Base-by-base conservation (phyloP, 768 basidiomycete genomes). In the Suillus clintonianus region DNA sequence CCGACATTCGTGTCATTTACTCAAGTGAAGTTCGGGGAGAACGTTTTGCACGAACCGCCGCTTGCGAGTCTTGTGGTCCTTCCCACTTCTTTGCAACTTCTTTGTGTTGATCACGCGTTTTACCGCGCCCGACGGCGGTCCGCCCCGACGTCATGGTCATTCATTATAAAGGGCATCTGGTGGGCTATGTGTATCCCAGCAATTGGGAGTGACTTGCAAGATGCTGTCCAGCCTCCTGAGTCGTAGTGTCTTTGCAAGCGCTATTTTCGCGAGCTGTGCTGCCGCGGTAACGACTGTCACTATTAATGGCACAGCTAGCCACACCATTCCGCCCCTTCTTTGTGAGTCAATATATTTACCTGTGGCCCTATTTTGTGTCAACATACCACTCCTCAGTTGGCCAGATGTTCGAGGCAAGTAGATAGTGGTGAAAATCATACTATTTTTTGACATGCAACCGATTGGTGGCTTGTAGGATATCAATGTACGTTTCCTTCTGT, bases 361-460 rank as follows among this genome's bases (percentile, higher is more conserved):
- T 54, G 17, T 10, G 15, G 19, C 7, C 13, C 22, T 24, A 24
- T 54, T 24, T 22, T 56, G 37, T 42, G 50, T 55, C 36, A 19
- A 55, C 13, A 64, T 48, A 24, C 19, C n/a, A 37, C 11, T 32
- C 10, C n/a, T 4, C 61, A 86, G 85, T 79, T 67, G 85, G 85
- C 8, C 77, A 82, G 62, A 88, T 88, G 85, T 88, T 85, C 55
- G 87, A 89, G 79, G 86, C 82, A 67, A 55, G 72, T 54, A 34
- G 48, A 47, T 54, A 45, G 10, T 41, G 45, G 45, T 39, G 7
- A 17, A 56, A 53, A 6, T 34, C 39, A 14, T 45, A 6, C 6
- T 42, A 22, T 15, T 50, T 47, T 48, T 45, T 59, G 34, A 64
- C 39, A 50, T 15, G 11, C 43, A 54, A 36, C 10, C 36, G 32